Percentiles rank a stretch among this genome's conserved stretches.
These are phyloP conservation scores for Aureobasidium sp. DNA, from an alignment of 2,329 filamentous ascomycete species.

Conservation along the genomic window DNA sequence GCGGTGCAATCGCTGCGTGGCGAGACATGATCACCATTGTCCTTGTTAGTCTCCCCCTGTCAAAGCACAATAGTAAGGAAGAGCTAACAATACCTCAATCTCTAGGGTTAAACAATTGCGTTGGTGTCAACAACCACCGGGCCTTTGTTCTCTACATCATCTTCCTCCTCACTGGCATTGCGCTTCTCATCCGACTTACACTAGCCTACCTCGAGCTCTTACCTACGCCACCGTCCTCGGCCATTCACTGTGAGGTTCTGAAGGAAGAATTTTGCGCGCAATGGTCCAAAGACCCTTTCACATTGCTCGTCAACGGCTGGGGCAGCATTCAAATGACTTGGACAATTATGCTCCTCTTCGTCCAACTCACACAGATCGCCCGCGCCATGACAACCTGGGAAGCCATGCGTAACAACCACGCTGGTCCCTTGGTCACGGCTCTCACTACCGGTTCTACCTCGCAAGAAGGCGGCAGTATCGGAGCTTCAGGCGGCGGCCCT, in stretches of 20 bases:
- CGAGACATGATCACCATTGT: slow-evolving; percentile 96
- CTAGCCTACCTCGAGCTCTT: slow-evolving; percentile 63
- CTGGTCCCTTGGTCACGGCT: slow-evolving; percentile 60
- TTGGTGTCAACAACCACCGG: slow-evolving; percentile 90
- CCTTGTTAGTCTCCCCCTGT: slow-evolving; percentile 46
- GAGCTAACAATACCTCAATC: not conserved
- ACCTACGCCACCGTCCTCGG: slow-evolving; percentile 41
- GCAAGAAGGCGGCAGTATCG: slow-evolving; percentile 62
- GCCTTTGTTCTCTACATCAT: slow-evolving; percentile 92
- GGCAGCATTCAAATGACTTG: slow-evolving; percentile 77
- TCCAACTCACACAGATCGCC: slow-evolving; percentile 87
- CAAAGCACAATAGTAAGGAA: not conserved
- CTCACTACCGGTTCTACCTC: slow-evolving; percentile 64
- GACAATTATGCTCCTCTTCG: slow-evolving; percentile 94
- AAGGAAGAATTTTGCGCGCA: slow-evolving; percentile 67
- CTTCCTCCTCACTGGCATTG: slow-evolving; percentile 66
- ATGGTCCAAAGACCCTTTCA: slow-evolving; percentile 76
- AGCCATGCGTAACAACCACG: slow-evolving; percentile 76
- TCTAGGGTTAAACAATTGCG: slow-evolving; percentile 80
- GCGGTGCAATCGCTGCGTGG: slow-evolving; percentile 83
- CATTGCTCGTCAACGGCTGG: slow-evolving; percentile 74
- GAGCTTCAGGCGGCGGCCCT: slow-evolving; percentile 53
- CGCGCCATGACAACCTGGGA: slow-evolving; percentile 94
- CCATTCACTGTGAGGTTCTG: slow-evolving; percentile 62
- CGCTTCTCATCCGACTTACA: slow-evolving; percentile 62